Evolutionary conservation across 169 alveolate genomes (phyloP), one percentile per base, ranked within the genome.

Genomic region (Plasmodium chabaudi): DNA sequence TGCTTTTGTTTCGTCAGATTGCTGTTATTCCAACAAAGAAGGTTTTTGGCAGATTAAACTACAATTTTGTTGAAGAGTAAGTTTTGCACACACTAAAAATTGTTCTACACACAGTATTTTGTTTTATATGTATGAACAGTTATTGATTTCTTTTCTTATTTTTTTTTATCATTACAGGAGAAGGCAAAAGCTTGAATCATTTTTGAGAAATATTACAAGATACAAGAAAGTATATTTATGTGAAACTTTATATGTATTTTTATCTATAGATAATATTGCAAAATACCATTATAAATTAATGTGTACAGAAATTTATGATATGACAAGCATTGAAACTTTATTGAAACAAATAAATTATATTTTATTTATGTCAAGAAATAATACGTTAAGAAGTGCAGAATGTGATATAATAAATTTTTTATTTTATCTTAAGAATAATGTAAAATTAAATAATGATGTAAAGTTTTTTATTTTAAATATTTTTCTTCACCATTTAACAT

Each of bases 31-130:
- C 88, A 12, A 47, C 88, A 25, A 75, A 75, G 47, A 63, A 63
- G 17, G 25, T 75, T n/a, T 75, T 75, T 42, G 88, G 88, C 2
- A 67, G 88, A 21, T 6, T 75, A 19, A 75, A 75, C 56, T 75
- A 75, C 25, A 75, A 75, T 19, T 75, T 75, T 49, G 67, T 75
- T 17, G 88, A 75, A 67, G 88, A 75, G 88, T 75, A 75, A 75
- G 72, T 5, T 10, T 27, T 19, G 34, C 21, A 55, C 19, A 15
- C 23, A 60, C 9, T 17, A 60, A 60, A 60, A 60, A 19, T 7
- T 17, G 9, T 17, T 5, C 7, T 15, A 15, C n/a, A 59, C 23
- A 61, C 7, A 9, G 4, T 34, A 34, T 3, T 34, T 34, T 34
- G 7, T 34, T 27, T 1, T 27, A 3, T 3, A 34, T 34, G 42